phyloP scores from a whole-genome alignment of 2,329 filamentous ascomycete species.

The Diaporthe vaccinii region DNA sequence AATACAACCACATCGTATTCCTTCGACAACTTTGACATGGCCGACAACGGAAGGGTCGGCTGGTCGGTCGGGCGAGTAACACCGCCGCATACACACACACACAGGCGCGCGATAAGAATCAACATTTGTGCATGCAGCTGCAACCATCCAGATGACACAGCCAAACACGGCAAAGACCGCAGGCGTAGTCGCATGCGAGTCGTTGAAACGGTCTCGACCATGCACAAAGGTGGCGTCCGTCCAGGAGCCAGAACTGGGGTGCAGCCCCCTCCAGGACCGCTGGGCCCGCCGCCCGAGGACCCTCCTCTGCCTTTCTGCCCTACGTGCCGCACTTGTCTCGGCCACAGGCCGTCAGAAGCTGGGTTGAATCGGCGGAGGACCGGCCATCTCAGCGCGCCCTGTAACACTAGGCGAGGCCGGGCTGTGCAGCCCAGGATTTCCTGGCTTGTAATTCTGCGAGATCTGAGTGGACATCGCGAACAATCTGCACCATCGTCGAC shows the following conservation, averaged over 20 bases:
- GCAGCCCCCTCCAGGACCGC: conserved; percentile 11
- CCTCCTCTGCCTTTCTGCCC: neutral
- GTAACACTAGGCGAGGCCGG: neutral
- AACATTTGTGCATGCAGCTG: conserved; percentile 13
- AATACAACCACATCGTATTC: conserved; percentile 23
- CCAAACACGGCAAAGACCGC: conserved; percentile 10
- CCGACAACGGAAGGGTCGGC: conserved; percentile 22
- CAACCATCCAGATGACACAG: conserved; percentile 10
- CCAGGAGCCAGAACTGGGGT: neutral
- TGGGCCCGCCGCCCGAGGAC: neutral
- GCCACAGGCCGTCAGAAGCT: conserved; percentile 10
- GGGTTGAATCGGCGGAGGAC: conserved; percentile 29
- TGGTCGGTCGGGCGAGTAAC: neutral
- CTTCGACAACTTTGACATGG: conserved; percentile 12
- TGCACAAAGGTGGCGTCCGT: conserved; percentile 16
- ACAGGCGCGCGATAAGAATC: neutral
- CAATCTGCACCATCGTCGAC: conserved; percentile 28
- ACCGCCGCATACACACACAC: neutral
- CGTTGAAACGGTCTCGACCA: conserved; percentile 24
- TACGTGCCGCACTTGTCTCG: neutral
- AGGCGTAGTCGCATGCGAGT: neutral
- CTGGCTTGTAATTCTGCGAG: conserved; percentile 1
- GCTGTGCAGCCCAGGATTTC: conserved; percentile 1
- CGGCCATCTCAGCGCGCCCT: conserved; percentile 27
- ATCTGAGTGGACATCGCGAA: conserved; percentile 16